Evolutionary conservation across 148 eudicot species (phyloP), one percentile per base, ranked within the genome.

Genomic region (Rhododendron ovatum): DNA sequence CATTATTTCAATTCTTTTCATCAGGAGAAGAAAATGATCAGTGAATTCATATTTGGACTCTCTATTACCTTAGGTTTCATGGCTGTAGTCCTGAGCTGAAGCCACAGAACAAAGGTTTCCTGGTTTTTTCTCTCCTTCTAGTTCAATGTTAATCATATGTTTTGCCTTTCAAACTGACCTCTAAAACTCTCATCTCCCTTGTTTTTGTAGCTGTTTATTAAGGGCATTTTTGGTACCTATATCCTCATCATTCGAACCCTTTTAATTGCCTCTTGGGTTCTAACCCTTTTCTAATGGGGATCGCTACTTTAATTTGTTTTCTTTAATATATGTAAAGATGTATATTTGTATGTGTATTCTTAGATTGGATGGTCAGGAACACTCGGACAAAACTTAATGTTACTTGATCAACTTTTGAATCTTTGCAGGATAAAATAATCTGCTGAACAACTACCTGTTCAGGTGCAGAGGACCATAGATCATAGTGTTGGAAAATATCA

Each of bases 281-380:
- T 50, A 50, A 39, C 43, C 0, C 3, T 50, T 50, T 10, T 12
- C 53, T 50, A 50, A 12, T 50, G 12, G 53, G 15, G 43, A 30
- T 81, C 12, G 6, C 67, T 79, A 79, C 37, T 79, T 81, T 81
- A 30, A 39, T 39, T 39, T 39, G 17, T 53, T n/a, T 55, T 82
- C 37, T 35, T 28, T 51, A 18, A 2, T 17, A 30, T 73, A 67
- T 67, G 35, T 67, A 71, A 0, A 71, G 15, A 71, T 33, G 39
- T 28, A 33, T 71, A 30, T 71, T 13, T 74, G 76, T 71, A 18
- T 75, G 12, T 37, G 24, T 77, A 24, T 78, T 26, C 6, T 39
- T 47, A 78, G 81, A 48, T 45, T 47, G 81, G 55, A 78, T 47
- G 81, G 81, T 47, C 81, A 47, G 57, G 35, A 78, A 24, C 33